Base-by-base conservation (phyloP, 2,329 filamentous ascomycete genomes). In the Helminthosporium solani region DNA sequence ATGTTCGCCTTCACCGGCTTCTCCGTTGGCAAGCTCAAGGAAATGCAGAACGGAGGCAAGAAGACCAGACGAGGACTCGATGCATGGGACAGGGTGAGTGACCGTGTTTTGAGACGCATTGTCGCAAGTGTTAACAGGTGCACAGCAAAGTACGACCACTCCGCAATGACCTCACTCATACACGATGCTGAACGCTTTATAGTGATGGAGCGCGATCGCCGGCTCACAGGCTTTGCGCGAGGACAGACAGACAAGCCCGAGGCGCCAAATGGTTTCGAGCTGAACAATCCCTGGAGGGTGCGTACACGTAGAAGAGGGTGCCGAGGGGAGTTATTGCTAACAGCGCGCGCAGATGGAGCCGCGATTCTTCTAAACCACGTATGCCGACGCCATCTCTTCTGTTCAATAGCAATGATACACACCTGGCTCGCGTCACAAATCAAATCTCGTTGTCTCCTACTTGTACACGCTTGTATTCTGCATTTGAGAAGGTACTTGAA, bases 231-330 rank as follows among this genome's bases (percentile, higher is more conserved):
- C 43, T 78, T 75, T 53, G 61, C 78, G 60, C 74, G 83, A 70
- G 82, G 81, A 49, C 83, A 86, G 65, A 80, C 80, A 46, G 80
- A 82, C 69, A 79, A 76, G 52, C 72, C 76, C 37, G 69, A 72
- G 47, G 83, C 83, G 23, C 82, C 82, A 21, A 69, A 74, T 46
- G 82, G 82, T 50, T 86, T 85, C 71, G 82, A 85, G 70, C 66
- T 85, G 61, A 85, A 79, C 78, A 84, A 84, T 70, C 79, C 80
- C 53, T 86, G 83, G 83, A 82, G 79, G 77, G 82, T 85, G 76
- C 47, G 77, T 65, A 48, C 27, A 18, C 16, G 33, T 8, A 21
- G 12, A 8, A 27, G 28, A 38, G 16, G 12, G n/a, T 20, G 33
- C 30, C 9, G 12, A n/a, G n/a, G 12, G 36, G 15, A 39, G 31